A percentile compares a stretch with the other conserved stretches of the same genome.
Evolutionary conservation across 768 basidiomycete species (phyloP).

Genomic region (Mycena amicta): DNA sequence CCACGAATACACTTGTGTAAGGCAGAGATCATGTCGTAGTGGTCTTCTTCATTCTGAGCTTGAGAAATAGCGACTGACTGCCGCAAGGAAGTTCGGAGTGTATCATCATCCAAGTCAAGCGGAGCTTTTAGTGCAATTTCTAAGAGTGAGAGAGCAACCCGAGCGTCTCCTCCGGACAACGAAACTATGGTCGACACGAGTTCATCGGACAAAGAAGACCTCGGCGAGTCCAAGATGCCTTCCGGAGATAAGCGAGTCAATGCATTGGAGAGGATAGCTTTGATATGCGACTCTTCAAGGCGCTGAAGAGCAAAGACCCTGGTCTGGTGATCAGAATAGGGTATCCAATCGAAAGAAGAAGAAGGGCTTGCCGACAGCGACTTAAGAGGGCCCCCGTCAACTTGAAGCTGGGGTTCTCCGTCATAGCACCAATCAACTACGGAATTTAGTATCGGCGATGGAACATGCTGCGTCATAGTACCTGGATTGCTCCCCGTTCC

Average conservation of each 20-base stretch:
- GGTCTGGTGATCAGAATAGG: too few relatives aligned
- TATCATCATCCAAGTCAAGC: conserved; percentile 41
- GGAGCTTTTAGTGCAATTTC: conserved; percentile 64
- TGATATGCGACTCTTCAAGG: conserved; percentile 64
- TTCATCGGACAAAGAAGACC: conserved; percentile 46
- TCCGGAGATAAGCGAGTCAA: conserved; percentile 29
- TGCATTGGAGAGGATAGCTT: conserved; percentile 59
- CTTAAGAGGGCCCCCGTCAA: conserved; percentile 72
- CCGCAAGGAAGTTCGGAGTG: conserved; percentile 58
- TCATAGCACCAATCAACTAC: conserved; percentile 80
- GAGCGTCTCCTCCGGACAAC: conserved; percentile 69
- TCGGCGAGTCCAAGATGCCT: conserved; percentile 23
- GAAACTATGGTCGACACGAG: conserved; percentile 53
- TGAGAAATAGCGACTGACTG: conserved; percentile 68
- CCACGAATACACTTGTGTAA: conserved; percentile 85
- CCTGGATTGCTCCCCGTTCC: conserved; percentile 74
- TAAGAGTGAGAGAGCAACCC: conserved; percentile 75
- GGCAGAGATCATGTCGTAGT: conserved; percentile 83
- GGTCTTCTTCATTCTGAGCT: conserved; percentile 73
- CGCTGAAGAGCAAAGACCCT: conserved; percentile 78
- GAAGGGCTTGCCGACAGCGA: conserved; percentile 63
- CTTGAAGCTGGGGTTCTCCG: conserved; percentile 89
- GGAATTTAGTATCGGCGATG: background rate
- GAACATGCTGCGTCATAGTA: conserved; percentile 30
- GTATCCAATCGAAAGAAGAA: too few relatives aligned